Evolutionary conservation across 2,329 filamentous ascomycete genomes (phyloP).

Genomic region (Emericellopsis cladophorae): DNA sequence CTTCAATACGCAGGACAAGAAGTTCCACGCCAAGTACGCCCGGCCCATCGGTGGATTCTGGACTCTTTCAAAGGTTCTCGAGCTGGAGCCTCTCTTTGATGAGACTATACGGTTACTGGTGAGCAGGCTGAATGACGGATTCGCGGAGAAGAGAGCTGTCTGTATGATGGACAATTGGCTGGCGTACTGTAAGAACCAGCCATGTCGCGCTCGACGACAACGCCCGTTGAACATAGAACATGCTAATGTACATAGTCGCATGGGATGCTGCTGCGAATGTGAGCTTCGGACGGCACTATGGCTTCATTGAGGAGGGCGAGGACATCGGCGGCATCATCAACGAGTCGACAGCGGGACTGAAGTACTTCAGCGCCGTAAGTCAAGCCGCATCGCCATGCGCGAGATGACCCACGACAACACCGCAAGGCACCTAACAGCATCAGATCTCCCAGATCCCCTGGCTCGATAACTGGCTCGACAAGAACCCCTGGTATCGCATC

Average conservation of each 20-base stretch:
- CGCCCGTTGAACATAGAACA: conserved; percentile 7
- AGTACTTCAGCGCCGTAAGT: conserved; percentile 15
- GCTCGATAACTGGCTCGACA: conserved; percentile 13
- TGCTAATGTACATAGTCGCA: conserved; percentile 4
- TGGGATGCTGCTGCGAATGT: conserved; percentile 29
- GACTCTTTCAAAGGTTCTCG: conserved; percentile 6
- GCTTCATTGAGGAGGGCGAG: conserved; percentile 22
- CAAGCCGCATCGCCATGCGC: too few species aligned
- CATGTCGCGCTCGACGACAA: background rate
- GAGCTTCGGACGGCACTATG: conserved; percentile 24
- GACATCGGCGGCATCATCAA: conserved; percentile 24
- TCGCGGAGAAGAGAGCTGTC: background rate
- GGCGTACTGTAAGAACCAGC: background rate
- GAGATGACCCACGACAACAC: too few species aligned
- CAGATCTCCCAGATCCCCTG: conserved; percentile 9
- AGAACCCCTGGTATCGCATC: conserved; percentile 13
- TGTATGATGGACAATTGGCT: background rate
- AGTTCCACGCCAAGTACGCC: conserved; percentile 6
- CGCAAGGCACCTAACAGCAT: too few species aligned
- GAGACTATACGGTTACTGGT: conserved; percentile 5
- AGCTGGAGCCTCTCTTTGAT: conserved; percentile 7
- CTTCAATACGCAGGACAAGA: conserved; percentile 8
- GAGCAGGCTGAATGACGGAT: conserved; percentile 1
- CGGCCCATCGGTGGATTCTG: conserved; percentile 7
- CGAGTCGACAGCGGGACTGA: conserved; percentile 12